Evolutionary conservation across 2,329 filamentous ascomycete species (phyloP).

Genomic region (Pleomassaria siparia): DNA sequence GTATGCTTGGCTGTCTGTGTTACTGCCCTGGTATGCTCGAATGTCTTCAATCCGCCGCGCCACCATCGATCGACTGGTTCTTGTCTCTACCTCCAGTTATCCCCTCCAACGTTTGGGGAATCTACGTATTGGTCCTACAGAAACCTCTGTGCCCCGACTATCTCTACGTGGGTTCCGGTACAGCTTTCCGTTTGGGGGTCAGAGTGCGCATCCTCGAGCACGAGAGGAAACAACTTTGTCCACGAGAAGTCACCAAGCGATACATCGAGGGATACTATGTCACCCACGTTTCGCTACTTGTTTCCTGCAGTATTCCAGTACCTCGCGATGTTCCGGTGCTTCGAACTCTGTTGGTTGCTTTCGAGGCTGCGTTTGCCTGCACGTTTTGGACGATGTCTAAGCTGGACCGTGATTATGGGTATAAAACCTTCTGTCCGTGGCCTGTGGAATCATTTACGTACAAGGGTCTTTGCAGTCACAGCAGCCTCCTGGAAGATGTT

Average conservation of each 20-base stretch:
- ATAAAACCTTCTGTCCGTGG: not conserved
- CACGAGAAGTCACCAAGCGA: not conserved
- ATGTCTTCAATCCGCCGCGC: not conserved
- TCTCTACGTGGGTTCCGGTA: not conserved
- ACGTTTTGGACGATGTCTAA: not conserved
- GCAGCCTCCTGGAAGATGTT: not conserved
- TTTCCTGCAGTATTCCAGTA: not conserved
- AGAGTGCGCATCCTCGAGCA: not conserved
- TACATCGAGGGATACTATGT: not conserved
- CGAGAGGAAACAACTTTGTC: not conserved
- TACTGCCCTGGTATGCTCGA: not conserved
- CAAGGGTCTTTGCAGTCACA: not conserved
- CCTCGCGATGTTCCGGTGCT: not conserved
- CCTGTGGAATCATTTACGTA: not conserved
- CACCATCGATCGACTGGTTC: not conserved
- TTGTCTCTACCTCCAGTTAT: conserved; percentile 3
- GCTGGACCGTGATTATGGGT: not conserved
- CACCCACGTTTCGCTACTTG: not conserved
- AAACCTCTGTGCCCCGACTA: not conserved
- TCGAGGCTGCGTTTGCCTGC: not conserved
- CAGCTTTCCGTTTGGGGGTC: not conserved
- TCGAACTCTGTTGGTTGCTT: not conserved
- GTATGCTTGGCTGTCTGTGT: not conserved
- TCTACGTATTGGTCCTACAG: not conserved
- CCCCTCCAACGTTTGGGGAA: not conserved